Conservation (phyloP, 257 asterid genomes). For the Sherardia arvensis region DNA sequence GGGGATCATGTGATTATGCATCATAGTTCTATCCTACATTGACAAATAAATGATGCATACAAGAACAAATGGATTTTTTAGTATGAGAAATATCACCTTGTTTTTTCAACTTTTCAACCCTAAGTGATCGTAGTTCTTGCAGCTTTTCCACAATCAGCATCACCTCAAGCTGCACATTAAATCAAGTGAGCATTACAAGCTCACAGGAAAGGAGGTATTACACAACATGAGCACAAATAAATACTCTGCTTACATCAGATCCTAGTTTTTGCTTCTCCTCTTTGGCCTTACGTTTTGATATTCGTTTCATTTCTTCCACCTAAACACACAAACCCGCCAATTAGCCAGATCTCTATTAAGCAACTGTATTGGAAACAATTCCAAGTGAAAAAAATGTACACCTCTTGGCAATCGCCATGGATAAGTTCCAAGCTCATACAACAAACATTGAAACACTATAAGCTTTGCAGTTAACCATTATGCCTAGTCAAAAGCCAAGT, state of each 20-base stretch:
- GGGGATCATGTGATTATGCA: too few relatives aligned
- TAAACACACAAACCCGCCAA: slow-evolving; percentile 20
- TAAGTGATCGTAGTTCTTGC: slow-evolving; percentile 79
- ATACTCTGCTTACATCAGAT: slow-evolving; percentile 63
- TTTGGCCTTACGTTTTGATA: slow-evolving; percentile 76
- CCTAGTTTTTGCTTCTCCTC: slow-evolving; percentile 67
- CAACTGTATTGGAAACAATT: neutral
- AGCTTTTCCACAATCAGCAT: slow-evolving; percentile 85
- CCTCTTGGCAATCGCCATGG: neutral
- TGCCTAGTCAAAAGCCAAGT: too few relatives aligned
- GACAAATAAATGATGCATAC: neutral
- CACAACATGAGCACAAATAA: neutral
- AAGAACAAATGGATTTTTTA: neutral
- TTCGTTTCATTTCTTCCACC: slow-evolving; percentile 88
- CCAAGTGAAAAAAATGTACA: neutral
- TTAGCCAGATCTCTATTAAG: slow-evolving; percentile 10
- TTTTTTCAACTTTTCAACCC: slow-evolving; percentile 83
- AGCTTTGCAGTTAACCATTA: neutral
- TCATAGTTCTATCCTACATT: too few relatives aligned
- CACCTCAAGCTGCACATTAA: slow-evolving; percentile 69
- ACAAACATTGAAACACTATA: neutral
- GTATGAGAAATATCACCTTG: slow-evolving; percentile 46
- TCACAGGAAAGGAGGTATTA: neutral
- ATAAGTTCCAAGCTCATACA: neutral
- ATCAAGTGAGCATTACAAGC: slow-evolving; percentile 5